phyloP scores from a whole-genome alignment of 352 stramenopile genomes.

The Globisporangium carolinianum region DNA sequence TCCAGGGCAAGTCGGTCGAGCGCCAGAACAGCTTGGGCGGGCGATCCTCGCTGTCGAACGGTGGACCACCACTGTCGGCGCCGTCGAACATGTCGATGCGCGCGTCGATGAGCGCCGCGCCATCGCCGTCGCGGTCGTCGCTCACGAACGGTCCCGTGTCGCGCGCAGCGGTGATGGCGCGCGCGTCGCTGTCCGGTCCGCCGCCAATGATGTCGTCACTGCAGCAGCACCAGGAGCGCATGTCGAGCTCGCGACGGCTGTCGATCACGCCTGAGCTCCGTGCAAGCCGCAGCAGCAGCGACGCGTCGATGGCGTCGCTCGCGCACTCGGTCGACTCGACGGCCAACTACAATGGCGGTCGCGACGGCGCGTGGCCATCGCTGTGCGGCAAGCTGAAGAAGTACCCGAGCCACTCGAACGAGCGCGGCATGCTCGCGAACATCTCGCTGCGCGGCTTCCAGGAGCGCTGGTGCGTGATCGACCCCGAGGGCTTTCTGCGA shows the following conservation, averaged over 20 bases:
- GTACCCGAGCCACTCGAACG: conserved; percentile 71
- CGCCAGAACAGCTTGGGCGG: no score
- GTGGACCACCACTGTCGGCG: no score
- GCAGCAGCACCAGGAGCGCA: conserved; percentile 4
- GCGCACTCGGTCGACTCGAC: conserved; percentile 43
- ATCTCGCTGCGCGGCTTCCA: conserved; percentile 71
- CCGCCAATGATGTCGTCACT: background rate
- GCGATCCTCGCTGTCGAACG: no score
- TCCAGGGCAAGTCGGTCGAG: conserved; percentile 6
- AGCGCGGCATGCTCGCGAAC: conserved; percentile 69
- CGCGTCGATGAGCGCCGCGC: background rate
- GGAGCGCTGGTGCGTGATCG: conserved; percentile 68
- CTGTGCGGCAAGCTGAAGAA: conserved; percentile 63
- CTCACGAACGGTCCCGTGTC: background rate
- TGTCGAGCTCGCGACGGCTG: conserved; percentile 4
- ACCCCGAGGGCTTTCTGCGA: conserved; percentile 47
- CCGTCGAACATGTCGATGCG: background rate
- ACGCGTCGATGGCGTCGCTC: conserved; percentile 43
- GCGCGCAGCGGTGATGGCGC: background rate
- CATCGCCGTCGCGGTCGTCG: background rate
- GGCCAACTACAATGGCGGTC: conserved; percentile 18
- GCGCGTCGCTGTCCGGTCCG: conserved; percentile 5
- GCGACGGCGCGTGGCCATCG: conserved; percentile 25
- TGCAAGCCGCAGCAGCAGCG: conserved; percentile 40
- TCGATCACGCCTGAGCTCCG: conserved; percentile 30